Percentiles rank a stretch among this genome's conserved stretches.
Evolutionary conservation across 2,329 filamentous ascomycete species (phyloP).

Genomic region (Onygenales sp.): DNA sequence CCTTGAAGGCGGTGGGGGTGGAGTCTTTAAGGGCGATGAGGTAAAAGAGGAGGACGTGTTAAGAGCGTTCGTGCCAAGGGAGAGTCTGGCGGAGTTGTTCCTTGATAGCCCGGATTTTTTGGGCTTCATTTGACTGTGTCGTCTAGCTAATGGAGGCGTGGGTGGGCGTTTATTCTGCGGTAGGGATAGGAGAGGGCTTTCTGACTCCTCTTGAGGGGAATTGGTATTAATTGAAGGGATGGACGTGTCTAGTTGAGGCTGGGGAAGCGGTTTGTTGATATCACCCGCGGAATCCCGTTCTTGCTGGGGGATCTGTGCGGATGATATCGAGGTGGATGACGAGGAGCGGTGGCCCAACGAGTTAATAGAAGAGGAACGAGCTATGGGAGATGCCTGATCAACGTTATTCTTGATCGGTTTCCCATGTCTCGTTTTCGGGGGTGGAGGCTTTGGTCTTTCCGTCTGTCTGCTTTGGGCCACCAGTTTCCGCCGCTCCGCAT

Average conservation of each 20-base stretch:
- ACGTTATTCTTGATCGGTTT: constrained; percentile 51
- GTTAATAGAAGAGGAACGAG: background rate
- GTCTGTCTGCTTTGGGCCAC: constrained; percentile 4
- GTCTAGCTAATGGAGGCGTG: constrained; percentile 39
- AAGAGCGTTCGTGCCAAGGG: constrained; percentile 36
- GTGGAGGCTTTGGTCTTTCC: constrained; percentile 59
- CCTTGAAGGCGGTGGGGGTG: constrained; percentile 48
- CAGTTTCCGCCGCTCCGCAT: constrained; percentile 34
- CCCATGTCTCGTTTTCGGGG: constrained; percentile 68
- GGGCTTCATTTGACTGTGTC: constrained; percentile 37
- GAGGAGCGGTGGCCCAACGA: constrained; percentile 8
- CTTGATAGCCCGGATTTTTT: constrained; percentile 26
- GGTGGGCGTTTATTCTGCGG: constrained; percentile 35
- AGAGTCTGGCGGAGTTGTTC: constrained; percentile 22
- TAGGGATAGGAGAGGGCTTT: constrained; percentile 2
- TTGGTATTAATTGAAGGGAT: background rate
- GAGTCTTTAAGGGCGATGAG: constrained; percentile 28
- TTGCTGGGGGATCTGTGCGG: background rate
- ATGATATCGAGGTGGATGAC: constrained; percentile 11
- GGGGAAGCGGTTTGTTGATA: constrained; percentile 54
- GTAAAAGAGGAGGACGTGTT: constrained; percentile 24
- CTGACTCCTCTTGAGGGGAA: background rate
- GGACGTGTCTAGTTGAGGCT: constrained; percentile 37
- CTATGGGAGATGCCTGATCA: background rate
- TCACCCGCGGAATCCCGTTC: constrained; percentile 22